Conservation (phyloP, 2,329 filamentous ascomycete genomes). For the Calonectria hawksworthii region DNA sequence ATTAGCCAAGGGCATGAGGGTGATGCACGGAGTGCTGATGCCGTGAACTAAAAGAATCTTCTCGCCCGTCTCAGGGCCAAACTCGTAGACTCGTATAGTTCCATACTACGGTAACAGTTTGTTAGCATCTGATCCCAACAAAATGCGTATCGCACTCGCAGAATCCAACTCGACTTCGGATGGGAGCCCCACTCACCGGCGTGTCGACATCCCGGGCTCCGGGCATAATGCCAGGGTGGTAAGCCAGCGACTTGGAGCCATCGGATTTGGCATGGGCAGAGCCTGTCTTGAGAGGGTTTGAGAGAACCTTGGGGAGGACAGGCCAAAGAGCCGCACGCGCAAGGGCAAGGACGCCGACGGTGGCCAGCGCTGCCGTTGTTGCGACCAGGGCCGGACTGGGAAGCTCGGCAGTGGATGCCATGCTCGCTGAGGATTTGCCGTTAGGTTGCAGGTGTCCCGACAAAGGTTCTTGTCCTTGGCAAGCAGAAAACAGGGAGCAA, state of each 20-base stretch:
- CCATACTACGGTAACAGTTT: slow-evolving; percentile 68
- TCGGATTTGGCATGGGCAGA: slow-evolving; percentile 55
- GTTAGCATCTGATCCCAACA: not conserved
- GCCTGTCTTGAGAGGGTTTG: slow-evolving; percentile 60
- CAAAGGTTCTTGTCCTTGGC: not conserved
- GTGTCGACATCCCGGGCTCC: slow-evolving; percentile 81
- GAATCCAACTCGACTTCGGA: not conserved
- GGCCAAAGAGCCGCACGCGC: slow-evolving; percentile 57
- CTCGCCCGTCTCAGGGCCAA: slow-evolving; percentile 79
- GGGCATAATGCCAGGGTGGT: slow-evolving; percentile 78
- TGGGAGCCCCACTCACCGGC: slow-evolving; percentile 60
- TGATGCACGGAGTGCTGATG: slow-evolving; percentile 85
- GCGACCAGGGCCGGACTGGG: slow-evolving; percentile 49
- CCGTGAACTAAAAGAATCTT: slow-evolving; percentile 87
- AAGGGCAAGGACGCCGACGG: slow-evolving; percentile 55
- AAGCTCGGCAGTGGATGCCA: slow-evolving; percentile 22
- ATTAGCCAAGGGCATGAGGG: slow-evolving; percentile 76
- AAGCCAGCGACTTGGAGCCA: slow-evolving; percentile 57
- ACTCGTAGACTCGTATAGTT: slow-evolving; percentile 84
- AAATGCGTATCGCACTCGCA: not conserved
- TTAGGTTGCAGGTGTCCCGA: not conserved
- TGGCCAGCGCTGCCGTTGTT: slow-evolving; percentile 58
- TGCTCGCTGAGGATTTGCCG: not conserved
- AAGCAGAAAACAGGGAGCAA: not conserved
- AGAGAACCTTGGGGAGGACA: slow-evolving; percentile 54